Evolutionary conservation across 2,329 filamentous ascomycete species (phyloP).

Genomic region (Talaromyces sp.): DNA sequence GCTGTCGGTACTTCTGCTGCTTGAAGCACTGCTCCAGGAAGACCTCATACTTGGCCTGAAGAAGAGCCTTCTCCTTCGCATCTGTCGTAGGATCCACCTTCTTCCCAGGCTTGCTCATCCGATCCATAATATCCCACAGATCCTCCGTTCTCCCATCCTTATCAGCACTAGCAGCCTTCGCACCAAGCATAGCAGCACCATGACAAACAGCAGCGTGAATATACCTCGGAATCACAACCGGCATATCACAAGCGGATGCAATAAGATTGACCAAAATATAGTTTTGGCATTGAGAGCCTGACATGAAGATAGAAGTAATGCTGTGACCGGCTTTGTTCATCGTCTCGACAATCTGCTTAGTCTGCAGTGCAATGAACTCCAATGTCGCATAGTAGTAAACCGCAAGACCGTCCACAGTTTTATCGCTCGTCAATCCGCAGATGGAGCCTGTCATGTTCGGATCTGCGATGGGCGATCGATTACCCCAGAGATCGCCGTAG

Average conservation of each 20-base stretch:
- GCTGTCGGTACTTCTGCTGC: constrained; percentile 78
- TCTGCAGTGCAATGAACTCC: constrained; percentile 98
- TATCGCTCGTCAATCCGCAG: constrained; percentile 84
- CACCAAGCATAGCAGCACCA: constrained; percentile 97
- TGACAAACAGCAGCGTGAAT: constrained; percentile 95
- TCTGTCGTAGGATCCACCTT: constrained; percentile 76
- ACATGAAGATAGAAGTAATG: constrained; percentile 97
- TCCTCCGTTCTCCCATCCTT: constrained; percentile 77
- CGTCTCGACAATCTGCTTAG: constrained; percentile 87
- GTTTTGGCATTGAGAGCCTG: constrained; percentile 96
- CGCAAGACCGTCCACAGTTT: constrained; percentile 81
- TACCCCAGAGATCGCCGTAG: constrained; percentile 96
- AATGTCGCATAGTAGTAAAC: constrained; percentile 94
- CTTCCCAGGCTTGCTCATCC: constrained; percentile 91
- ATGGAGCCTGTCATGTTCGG: constrained; percentile 89
- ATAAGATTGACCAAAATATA: constrained; percentile 87
- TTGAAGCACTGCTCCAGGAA: constrained; percentile 89
- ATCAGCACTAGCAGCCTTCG: constrained; percentile 88
- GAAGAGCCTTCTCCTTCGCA: constrained; percentile 72
- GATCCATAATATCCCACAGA: constrained; percentile 96
- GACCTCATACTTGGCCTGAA: constrained; percentile 91
- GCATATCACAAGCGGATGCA: constrained; percentile 87
- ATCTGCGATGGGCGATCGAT: constrained; percentile 91
- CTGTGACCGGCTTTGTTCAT: constrained; percentile 91
- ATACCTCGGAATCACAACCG: constrained; percentile 89